Percentiles rank a stretch among this genome's conserved stretches.
These are phyloP conservation scores for Pseudozyma sp. DNA, from an alignment of 1,284 basidiomycete species.

Conservation along the genomic window DNA sequence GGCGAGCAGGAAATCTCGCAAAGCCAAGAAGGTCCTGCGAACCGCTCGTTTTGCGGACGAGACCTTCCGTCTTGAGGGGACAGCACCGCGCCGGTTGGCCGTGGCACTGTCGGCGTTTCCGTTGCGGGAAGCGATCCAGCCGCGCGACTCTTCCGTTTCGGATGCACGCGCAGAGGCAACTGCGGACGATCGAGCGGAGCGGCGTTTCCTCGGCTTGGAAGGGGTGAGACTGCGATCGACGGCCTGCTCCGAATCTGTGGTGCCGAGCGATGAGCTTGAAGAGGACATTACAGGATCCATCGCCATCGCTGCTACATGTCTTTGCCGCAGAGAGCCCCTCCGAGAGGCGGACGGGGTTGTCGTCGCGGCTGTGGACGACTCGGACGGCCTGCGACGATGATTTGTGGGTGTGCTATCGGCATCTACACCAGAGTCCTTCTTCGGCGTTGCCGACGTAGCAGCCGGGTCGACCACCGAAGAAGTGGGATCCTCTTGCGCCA, in stretches of 20 bases:
- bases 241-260: conserved; percentile 28
- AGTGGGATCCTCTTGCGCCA: conserved; percentile 27
- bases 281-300: conserved; percentile 10
- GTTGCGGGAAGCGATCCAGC: conserved; percentile 16
- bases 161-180: conserved; percentile 16
- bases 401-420: conserved; percentile 14
- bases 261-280: conserved; percentile 25
- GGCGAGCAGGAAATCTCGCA: conserved; percentile 31
- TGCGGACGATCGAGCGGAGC: conserved; percentile 17
- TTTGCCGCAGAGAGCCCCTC: conserved; percentile 22
- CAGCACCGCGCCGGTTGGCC: neutral
- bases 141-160: conserved; percentile 25
- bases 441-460: conserved; percentile 23
- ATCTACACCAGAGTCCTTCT: conserved; percentile 10
- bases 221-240: conserved; percentile 31
- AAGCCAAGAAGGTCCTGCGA: conserved; percentile 20
- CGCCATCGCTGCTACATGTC: neutral
- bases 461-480: conserved; percentile 31
- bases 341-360: conserved; percentile 21
- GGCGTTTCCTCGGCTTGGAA: conserved; percentile 13
- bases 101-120: conserved; percentile 1
- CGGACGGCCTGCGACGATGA: conserved; percentile 1
- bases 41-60: conserved; percentile 18
- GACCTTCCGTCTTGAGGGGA: neutral
- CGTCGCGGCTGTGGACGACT: conserved; percentile 7